phyloP scores from a whole-genome alignment of 768 basidiomycete species.

The Lentinula detonsa region DNA sequence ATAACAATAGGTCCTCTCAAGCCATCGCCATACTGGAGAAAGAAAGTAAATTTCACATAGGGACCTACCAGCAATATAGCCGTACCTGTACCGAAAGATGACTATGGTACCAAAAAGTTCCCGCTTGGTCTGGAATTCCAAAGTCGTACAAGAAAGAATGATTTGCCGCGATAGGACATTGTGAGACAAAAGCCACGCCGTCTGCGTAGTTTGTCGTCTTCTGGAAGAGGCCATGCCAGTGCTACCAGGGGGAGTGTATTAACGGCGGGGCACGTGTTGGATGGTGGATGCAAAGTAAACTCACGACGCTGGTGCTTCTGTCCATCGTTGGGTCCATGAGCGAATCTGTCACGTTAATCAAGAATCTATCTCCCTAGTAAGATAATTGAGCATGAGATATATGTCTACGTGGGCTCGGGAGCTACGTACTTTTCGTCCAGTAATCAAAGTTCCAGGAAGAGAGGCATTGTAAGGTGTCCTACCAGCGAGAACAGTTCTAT shows the following conservation, averaged over 20 bases:
- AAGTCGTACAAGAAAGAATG: slow-evolving; percentile 30
- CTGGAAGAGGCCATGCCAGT: slow-evolving; percentile 7
- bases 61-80: slow-evolving; percentile 13
- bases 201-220: slow-evolving; percentile 20
- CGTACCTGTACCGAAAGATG: not conserved
- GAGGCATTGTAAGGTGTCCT: slow-evolving; percentile 9
- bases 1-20: slow-evolving; percentile 32
- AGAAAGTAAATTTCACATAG: slow-evolving; percentile 14
- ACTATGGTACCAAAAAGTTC: slow-evolving; percentile 14
- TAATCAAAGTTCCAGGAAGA: slow-evolving; percentile 25
- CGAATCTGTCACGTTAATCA: slow-evolving; percentile 40
- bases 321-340: slow-evolving; percentile 45
- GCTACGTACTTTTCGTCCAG: slow-evolving; percentile 19
- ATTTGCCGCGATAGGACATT: slow-evolving; percentile 29
- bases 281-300: not conserved
- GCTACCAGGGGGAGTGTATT: not conserved
- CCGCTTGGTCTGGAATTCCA: slow-evolving; percentile 23
- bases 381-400: not conserved
- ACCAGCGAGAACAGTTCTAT: slow-evolving; percentile 27
- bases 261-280: not conserved
- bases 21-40: slow-evolving; percentile 32
- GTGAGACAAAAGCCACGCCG: slow-evolving; percentile 17
- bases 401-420: not conserved
- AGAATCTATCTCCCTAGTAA: slow-evolving; percentile 33
- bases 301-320: slow-evolving; percentile 43